Base-by-base conservation (phyloP, 2,329 filamentous ascomycete genomes). In the Zymoseptoria passerinii region DNA sequence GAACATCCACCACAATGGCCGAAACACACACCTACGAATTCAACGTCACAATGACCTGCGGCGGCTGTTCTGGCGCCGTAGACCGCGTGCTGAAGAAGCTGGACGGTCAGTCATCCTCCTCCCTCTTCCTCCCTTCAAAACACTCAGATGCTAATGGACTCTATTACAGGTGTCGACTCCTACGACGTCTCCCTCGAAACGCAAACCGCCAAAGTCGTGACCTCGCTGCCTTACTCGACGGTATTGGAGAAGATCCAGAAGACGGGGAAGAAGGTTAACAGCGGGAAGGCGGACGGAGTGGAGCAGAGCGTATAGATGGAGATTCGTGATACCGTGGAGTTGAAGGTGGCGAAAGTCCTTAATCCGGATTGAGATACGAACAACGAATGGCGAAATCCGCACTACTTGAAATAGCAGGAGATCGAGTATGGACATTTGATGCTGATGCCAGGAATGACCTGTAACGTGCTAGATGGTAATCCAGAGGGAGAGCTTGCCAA, bases 1-100 rank as follows among this genome's bases (percentile, higher is more conserved):
- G 23, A 52, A 35, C 53, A 19, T 40, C 29, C 52, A 52, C 53
- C 71, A 80, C 66, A 69, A 91, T 92, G 88, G 78, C 85, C 60
- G 84, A 87, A 68, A 44, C 50, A 8, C 90, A 96, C 80, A 89
- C 85, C 67, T 97, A 97, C 87, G 90, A 94, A 76, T 97, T 97
- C 81, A 86, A 92, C 76, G 84, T 97, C 75, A 81, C 80, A 76
- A 99, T 99, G 94, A 88, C 81, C 81, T 99, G 94, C 79, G 85
- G 89, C 73, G 94, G 94, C 74, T 99, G 94, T 86, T 96, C 92
- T 51, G 91, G 92, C 70, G 94, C 94, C 66, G 82, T 99, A 50
- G 89, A 95, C 77, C 84, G 91, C 55, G 91, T 96, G 51, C 84
- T 99, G 65, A 92, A 89, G 80, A 96, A 90, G 65, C 83, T 75